Evolutionary conservation across 176 grass and related monocot species (phyloP), one percentile per base, ranked within the genome.

Genomic region (Oryza brachyantha): DNA sequence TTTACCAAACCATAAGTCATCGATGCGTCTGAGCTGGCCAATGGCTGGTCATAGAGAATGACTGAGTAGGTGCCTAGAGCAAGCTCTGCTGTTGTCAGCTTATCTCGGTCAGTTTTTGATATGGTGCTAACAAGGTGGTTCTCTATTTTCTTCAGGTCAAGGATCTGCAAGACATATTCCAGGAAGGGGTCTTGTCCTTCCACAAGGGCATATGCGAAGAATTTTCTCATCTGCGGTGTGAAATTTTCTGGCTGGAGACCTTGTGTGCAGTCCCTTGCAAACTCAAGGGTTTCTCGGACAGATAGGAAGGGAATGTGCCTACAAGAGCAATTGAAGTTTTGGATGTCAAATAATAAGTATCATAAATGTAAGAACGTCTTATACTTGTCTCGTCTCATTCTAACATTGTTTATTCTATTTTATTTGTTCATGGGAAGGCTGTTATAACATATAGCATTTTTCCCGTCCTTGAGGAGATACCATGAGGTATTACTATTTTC

Each of bases 111-210:
- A 25, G 34, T 73, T 16, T 81, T 65, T 61, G 68, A 61, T 61
- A 72, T 37, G 38, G 22, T 27, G 36, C 58, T 64, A 60, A 72
- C 79, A 81, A 73, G 66, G 39, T 29, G 48, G 29, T 81, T 68
- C 29, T 81, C 68, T 72, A 81, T 60, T 63, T 72, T 81, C 79
- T 81, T 81, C 38, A 73, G 68, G 79, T 81, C 79, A 46, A 81
- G 79, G 21, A 81, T 81, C 39, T 81, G 55, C 68, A 81, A 35
- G 58, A 81, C 68, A 62, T 64, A 81, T 63, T 81, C 68, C 22
- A 81, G 55, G 79, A 81, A 81, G 32, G 79, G 79, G 48, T 81
- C 79, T 27, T 81, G 79, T 16, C 79, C 68, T 81, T 81, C 79
- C 27, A 81, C 68, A 62, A 81, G 79, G 1, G 68, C 79, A 48